Percentiles rank a stretch among this genome's conserved stretches.
Conservation (phyloP, 805 yeast genomes). For the Blastobotrys peoriensis region DNA sequence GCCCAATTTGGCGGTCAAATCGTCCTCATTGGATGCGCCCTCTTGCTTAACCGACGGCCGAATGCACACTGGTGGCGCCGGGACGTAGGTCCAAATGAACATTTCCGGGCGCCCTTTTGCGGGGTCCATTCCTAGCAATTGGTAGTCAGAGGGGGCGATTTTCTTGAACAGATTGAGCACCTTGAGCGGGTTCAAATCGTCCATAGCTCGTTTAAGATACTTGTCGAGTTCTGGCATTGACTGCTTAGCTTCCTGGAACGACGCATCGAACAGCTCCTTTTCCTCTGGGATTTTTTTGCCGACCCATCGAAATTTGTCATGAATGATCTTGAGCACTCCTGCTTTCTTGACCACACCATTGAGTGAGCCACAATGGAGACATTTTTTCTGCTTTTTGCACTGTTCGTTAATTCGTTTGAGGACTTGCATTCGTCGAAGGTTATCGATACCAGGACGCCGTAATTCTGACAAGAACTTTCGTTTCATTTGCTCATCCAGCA, state of each 20-base stretch:
- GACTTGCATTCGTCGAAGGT: constrained; percentile 84
- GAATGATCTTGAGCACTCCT: constrained; percentile 91
- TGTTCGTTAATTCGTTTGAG: constrained; percentile 80
- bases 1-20: constrained; percentile 88
- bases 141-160: constrained; percentile 82
- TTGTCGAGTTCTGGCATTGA: constrained; percentile 85
- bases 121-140: constrained; percentile 84
- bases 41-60: constrained; percentile 97
- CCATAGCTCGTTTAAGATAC: constrained; percentile 79
- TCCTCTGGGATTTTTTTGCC: constrained; percentile 87
- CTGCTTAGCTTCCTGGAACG: constrained; percentile 66
- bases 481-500: constrained; percentile 68
- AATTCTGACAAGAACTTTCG: constrained; percentile 69
- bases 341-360: constrained; percentile 98
- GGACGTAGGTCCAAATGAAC: constrained; percentile 94
- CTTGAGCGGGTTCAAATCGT: constrained; percentile 89
- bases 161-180: constrained; percentile 83
- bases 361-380: constrained; percentile 77
- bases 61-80: constrained; percentile 98
- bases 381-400: constrained; percentile 91
- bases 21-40: constrained; percentile 92
- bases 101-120: constrained; percentile 90
- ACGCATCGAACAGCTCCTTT: constrained; percentile 79
- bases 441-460: constrained; percentile 83
- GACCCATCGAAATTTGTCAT: constrained; percentile 91